A percentile compares a stretch with the other conserved stretches of the same genome.
Evolutionary conservation across 1,139 yeast genomes (phyloP).

Genomic region (Saccharomyces hybrid): DNA sequence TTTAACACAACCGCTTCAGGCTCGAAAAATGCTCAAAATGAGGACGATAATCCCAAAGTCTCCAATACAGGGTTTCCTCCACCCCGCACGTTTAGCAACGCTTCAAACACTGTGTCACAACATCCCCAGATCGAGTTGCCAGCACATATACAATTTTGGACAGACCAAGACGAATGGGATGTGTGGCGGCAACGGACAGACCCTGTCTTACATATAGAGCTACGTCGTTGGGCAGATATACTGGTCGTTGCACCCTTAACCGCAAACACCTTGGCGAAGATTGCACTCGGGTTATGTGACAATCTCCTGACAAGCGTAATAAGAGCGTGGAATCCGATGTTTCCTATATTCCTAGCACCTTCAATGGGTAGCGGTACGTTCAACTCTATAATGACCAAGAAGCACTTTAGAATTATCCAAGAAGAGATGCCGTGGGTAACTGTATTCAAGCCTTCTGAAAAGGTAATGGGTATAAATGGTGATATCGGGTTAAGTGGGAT

Average conservation of each 20-base stretch:
- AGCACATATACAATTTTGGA: constrained; percentile 67
- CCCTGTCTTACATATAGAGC: constrained; percentile 87
- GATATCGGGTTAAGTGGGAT: constrained; percentile 97
- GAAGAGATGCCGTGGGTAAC: constrained; percentile 68
- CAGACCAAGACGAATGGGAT: constrained; percentile 86
- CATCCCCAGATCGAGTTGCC: constrained; percentile 40
- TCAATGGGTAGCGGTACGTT: constrained; percentile 98
- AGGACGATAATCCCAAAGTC: not conserved
- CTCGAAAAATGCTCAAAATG: not conserved
- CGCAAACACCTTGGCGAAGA: constrained; percentile 87
- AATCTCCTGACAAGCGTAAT: constrained; percentile 76
- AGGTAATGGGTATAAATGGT: constrained; percentile 81
- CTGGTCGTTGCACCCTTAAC: constrained; percentile 86
- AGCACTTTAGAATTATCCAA: constrained; percentile 56
- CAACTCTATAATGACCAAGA: constrained; percentile 85
- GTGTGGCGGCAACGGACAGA: constrained; percentile 81
- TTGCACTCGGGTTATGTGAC: constrained; percentile 86
- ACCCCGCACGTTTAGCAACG: not conserved
- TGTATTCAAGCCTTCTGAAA: constrained; percentile 84
- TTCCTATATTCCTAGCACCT: constrained; percentile 85
- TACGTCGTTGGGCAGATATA: constrained; percentile 93
- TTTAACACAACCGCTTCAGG: not conserved
- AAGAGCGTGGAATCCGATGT: constrained; percentile 86
- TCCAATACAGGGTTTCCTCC: not conserved
- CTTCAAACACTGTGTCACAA: constrained; percentile 9